A percentile compares a stretch with the other conserved stretches of the same genome.
phyloP scores from a whole-genome alignment of 164 flowering plant genomes.

The Piper longum region DNA sequence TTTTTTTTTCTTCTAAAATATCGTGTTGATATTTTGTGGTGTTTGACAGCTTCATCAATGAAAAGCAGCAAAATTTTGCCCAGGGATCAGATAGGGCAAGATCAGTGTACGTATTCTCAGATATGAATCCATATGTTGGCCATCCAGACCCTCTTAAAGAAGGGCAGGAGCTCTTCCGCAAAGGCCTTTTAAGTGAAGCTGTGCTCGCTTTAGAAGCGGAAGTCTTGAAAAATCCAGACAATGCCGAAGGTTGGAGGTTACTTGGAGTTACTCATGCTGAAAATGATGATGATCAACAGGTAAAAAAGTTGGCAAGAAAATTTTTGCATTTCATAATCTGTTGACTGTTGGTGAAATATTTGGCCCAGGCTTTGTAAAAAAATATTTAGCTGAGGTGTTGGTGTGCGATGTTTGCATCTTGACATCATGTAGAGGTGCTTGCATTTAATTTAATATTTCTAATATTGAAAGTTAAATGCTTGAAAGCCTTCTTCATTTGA shows the following conservation, averaged over 20 bases:
- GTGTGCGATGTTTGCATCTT: too few species aligned
- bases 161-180: conserved; percentile 92
- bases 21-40: background rate
- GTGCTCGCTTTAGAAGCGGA: conserved; percentile 98
- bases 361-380: too few species aligned
- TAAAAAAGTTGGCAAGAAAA: conserved; percentile 5
- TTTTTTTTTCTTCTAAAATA: too few species aligned
- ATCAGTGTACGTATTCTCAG: conserved; percentile 76
- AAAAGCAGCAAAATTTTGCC: conserved; percentile 39
- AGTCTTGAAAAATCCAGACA: conserved; percentile 82
- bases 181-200: conserved; percentile 95
- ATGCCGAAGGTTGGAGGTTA: conserved; percentile 98
- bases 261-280: conserved; percentile 98
- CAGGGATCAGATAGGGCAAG: conserved; percentile 45
- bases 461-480: too few species aligned
- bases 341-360: too few species aligned
- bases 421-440: too few species aligned
- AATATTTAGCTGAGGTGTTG: too few species aligned
- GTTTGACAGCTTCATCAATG: conserved; percentile 46
- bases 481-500: too few species aligned
- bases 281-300: conserved; percentile 99
- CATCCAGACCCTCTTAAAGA: conserved; percentile 88
- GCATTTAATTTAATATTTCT: too few species aligned
- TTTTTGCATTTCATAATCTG: background rate
- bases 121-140: conserved; percentile 95